phyloP scores from a whole-genome alignment of 306 rosid species.

The Ochetophila trinervis region DNA sequence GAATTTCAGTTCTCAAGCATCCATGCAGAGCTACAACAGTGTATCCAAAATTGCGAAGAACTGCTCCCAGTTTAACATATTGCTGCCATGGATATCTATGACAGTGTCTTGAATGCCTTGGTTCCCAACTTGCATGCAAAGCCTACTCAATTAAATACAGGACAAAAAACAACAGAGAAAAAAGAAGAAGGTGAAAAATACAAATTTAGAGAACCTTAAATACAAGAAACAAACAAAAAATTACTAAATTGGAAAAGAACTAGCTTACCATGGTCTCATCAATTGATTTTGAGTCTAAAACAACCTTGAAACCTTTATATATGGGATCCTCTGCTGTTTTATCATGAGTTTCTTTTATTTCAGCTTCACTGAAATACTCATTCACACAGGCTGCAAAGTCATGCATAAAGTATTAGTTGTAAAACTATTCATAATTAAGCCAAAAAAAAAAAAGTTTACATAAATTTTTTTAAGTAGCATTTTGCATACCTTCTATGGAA shows the following conservation, averaged over 20 bases:
- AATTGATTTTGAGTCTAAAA: slow-evolving; percentile 82
- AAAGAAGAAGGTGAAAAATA: not conserved
- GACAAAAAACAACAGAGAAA: not conserved
- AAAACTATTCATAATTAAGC: not conserved
- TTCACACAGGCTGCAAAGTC: slow-evolving; percentile 69
- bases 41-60: slow-evolving; percentile 92
- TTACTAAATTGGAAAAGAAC: not conserved
- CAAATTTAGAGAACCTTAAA: not conserved
- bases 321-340: slow-evolving; percentile 49
- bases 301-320: slow-evolving; percentile 78
- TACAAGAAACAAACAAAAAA: not conserved
- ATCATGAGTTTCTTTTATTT: slow-evolving; percentile 34
- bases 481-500: slow-evolving; percentile 71
- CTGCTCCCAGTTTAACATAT: slow-evolving; percentile 81
- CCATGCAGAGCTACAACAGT: slow-evolving; percentile 92
- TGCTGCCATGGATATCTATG: slow-evolving; percentile 83
- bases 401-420: too few relatives aligned
- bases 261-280: slow-evolving; percentile 73
- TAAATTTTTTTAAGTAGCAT: too few relatives aligned
- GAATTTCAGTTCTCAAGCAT: slow-evolving; percentile 82
- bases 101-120: slow-evolving; percentile 85
- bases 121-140: slow-evolving; percentile 93
- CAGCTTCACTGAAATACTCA: slow-evolving; percentile 65
- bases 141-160: slow-evolving; percentile 51
- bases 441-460: too few relatives aligned